These are phyloP conservation scores for Candida maesae DNA, from an alignment of 805 yeast species.

Conservation along the genomic window DNA sequence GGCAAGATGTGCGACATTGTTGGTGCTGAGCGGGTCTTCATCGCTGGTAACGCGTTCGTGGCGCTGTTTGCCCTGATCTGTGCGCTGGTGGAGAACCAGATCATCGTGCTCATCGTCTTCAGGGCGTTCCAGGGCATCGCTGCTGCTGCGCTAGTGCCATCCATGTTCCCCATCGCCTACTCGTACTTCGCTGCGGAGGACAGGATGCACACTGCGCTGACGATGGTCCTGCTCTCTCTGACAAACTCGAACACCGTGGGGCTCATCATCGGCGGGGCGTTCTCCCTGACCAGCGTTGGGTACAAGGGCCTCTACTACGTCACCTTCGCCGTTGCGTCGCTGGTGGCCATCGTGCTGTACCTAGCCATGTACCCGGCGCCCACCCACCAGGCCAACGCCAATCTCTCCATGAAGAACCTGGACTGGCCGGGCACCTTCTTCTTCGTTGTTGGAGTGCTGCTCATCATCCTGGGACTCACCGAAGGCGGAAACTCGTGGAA, in stretches of 20 bases:
- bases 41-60: constrained; percentile 22
- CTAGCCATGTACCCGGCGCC: constrained; percentile 22
- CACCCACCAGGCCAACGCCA: neutral
- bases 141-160: constrained; percentile 39
- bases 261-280: constrained; percentile 42
- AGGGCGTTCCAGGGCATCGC: constrained; percentile 44
- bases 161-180: constrained; percentile 32
- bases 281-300: constrained; percentile 34
- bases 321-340: constrained; percentile 31
- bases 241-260: constrained; percentile 36
- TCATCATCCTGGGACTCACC: constrained; percentile 41
- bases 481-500: constrained; percentile 43
- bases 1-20: constrained; percentile 40
- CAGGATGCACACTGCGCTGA: constrained; percentile 26
- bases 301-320: constrained; percentile 38
- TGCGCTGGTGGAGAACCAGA: constrained; percentile 33
- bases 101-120: constrained; percentile 36
- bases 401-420: constrained; percentile 24
- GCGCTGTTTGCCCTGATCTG: constrained; percentile 30
- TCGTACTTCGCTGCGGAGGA: constrained; percentile 27
- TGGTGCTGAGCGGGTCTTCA: constrained; percentile 32
- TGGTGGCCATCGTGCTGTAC: constrained; percentile 21
- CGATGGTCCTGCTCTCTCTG: constrained; percentile 27
- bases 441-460: constrained; percentile 32
- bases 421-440: constrained; percentile 34